Evolutionary conservation across 176 grass and related monocot genomes (phyloP).

Genomic region (Panicum miliaceum): DNA sequence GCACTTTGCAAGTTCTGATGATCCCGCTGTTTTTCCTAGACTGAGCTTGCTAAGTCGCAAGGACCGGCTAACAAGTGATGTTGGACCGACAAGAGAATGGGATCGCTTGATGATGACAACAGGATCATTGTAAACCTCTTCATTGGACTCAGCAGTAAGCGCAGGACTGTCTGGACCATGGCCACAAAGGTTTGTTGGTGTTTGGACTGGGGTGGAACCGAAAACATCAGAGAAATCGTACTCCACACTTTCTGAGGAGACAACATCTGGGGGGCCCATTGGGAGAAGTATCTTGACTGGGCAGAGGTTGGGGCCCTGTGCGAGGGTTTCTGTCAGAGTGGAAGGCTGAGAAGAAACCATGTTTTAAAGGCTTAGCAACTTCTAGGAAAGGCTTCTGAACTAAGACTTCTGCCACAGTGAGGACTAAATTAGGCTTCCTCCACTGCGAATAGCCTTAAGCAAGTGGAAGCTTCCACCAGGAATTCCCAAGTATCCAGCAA

Average conservation of each 20-base stretch:
- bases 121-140: constrained; percentile 77
- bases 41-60: constrained; percentile 62
- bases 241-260: constrained; percentile 68
- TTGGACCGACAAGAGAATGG: constrained; percentile 92
- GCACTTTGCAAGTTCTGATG: constrained; percentile 50
- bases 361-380: constrained; percentile 37
- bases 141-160: constrained; percentile 45
- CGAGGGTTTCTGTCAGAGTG: constrained; percentile 41
- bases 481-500: constrained; percentile 65
- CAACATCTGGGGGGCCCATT: constrained; percentile 51
- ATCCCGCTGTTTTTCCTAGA: constrained; percentile 55
- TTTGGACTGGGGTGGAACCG: constrained; percentile 68
- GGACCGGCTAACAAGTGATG: constrained; percentile 61
- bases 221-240: constrained; percentile 97
- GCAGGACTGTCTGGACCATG: constrained; percentile 50
- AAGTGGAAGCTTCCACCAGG: constrained; percentile 57
- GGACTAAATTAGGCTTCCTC: constrained; percentile 42
- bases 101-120: constrained; percentile 75
- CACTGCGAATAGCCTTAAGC: constrained; percentile 43
- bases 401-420: background rate
- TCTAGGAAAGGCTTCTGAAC: background rate
- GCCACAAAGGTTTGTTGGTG: constrained; percentile 38
- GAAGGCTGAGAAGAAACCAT: constrained; percentile 77
- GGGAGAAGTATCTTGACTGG: constrained; percentile 69
- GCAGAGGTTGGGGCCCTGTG: constrained; percentile 46